phyloP scores from a whole-genome alignment of 2,329 filamentous ascomycete species.

The Cordyceps javanica region DNA sequence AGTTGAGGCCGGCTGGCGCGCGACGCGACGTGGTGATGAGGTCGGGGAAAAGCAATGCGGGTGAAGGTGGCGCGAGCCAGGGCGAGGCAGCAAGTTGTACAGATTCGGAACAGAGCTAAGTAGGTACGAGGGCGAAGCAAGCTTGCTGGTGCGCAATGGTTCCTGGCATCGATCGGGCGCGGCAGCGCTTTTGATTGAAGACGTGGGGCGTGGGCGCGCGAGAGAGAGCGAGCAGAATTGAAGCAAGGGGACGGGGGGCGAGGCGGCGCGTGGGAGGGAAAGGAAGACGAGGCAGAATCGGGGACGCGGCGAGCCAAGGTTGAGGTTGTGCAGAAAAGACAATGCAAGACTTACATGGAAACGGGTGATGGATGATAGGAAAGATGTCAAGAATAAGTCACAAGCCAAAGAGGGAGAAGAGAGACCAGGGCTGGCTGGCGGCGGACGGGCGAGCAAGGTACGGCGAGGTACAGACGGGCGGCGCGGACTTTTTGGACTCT shows the following conservation, averaged over 20 bases:
- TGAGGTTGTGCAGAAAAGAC: not conserved
- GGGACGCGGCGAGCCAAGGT: not conserved
- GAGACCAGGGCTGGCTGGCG: not conserved
- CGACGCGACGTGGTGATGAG: not conserved
- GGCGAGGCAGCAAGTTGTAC: not conserved
- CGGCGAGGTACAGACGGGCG: not conserved
- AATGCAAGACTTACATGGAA: conserved; percentile 3
- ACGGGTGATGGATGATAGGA: not conserved
- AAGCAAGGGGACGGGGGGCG: conserved; percentile 9
- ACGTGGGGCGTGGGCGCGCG: conserved; percentile 9
- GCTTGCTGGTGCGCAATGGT: conserved; percentile 1
- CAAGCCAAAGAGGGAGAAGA: not conserved
- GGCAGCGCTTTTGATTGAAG: conserved; percentile 7
- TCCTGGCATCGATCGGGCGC: conserved; percentile 1
- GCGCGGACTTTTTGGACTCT: not conserved
- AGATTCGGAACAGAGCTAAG: not conserved
- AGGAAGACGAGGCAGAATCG: not conserved
- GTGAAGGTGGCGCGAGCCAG: not conserved
- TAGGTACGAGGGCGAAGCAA: not conserved
- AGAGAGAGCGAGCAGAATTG: not conserved
- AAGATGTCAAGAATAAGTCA: not conserved
- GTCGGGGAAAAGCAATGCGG: not conserved
- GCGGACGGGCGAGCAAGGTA: not conserved
- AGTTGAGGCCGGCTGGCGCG: not conserved
- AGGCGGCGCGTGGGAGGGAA: not conserved